Conservation (phyloP, 495 filamentous ascomycete species). For the Podospora pseudopauciseta region DNA sequence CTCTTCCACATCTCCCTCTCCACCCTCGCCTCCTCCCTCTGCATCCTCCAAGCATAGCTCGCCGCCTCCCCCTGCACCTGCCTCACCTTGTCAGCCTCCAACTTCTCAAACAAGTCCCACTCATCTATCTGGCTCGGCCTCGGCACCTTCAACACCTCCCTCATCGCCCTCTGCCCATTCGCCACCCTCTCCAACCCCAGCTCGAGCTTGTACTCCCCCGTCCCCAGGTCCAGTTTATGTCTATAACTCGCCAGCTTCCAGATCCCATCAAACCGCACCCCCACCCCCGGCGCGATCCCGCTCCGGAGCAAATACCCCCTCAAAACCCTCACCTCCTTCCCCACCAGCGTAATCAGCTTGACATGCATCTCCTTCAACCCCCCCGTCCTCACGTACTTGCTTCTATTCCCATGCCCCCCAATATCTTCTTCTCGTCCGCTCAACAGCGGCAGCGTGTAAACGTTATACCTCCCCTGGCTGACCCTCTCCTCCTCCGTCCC, state of each 20-base stretch:
- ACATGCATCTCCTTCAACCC: constrained; percentile 35
- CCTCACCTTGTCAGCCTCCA: constrained; percentile 35
- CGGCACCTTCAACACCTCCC: constrained; percentile 35
- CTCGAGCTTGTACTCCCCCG: constrained; percentile 32
- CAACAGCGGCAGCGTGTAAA: constrained; percentile 40
- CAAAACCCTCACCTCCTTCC: constrained; percentile 42
- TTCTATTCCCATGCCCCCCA: constrained; percentile 16
- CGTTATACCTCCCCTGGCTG: constrained; percentile 36
- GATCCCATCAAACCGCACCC: constrained; percentile 51
- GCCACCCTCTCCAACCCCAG: constrained; percentile 35
- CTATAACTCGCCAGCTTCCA: constrained; percentile 40
- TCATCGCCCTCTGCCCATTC: constrained; percentile 27
- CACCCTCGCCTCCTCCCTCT: neutral
- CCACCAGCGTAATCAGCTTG: constrained; percentile 36
- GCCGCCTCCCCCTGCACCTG: neutral
- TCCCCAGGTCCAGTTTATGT: constrained; percentile 31
- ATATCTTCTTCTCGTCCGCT: constrained; percentile 41
- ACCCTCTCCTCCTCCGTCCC: constrained; percentile 31
- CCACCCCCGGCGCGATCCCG: constrained; percentile 41
- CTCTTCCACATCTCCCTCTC: neutral
- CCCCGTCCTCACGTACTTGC: constrained; percentile 38
- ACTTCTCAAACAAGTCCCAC: constrained; percentile 40
- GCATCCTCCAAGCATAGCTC: neutral
- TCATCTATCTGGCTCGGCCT: constrained; percentile 48
- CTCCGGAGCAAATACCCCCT: constrained; percentile 43